Conservation (phyloP, 768 basidiomycete genomes). For the Lactarius sanguifluus region DNA sequence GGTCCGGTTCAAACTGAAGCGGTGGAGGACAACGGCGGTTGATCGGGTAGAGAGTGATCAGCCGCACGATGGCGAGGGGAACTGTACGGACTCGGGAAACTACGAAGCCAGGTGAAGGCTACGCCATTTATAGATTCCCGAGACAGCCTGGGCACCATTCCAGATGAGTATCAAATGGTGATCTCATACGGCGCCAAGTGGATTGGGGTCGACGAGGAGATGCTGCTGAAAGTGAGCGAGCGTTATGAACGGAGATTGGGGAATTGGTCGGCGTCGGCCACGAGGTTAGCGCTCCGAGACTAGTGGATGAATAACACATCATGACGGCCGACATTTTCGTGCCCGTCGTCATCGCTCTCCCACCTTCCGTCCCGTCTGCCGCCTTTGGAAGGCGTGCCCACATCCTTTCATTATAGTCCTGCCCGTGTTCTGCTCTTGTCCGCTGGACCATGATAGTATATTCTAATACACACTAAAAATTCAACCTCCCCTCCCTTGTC, state of each 20-base stretch:
- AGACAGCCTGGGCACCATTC: constrained; percentile 63
- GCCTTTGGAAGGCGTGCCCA: constrained; percentile 6
- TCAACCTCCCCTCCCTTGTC: neutral
- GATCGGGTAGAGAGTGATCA: constrained; percentile 5
- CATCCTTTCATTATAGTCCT: constrained; percentile 9
- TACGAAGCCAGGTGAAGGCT: constrained; percentile 57
- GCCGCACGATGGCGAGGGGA: constrained; percentile 20
- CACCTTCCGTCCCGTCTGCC: constrained; percentile 7
- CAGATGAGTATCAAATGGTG: constrained; percentile 51
- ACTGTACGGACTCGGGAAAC: constrained; percentile 23
- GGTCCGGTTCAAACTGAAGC: neutral
- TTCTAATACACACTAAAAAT: neutral
- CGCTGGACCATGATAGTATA: constrained; percentile 14
- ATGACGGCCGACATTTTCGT: neutral
- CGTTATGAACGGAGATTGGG: constrained; percentile 62
- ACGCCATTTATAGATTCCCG: constrained; percentile 62
- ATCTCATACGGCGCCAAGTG: constrained; percentile 52
- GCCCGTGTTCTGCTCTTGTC: constrained; percentile 9
- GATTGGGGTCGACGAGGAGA: constrained; percentile 53
- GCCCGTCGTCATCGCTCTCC: neutral
- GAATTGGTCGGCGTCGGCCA: constrained; percentile 44
- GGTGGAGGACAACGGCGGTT: constrained; percentile 7
- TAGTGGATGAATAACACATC: neutral
- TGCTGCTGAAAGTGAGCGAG: constrained; percentile 58
- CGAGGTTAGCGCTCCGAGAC: constrained; percentile 5